Conservation (phyloP, 192 early-diverging fungal genomes). For the Mycoemilia scoparia region DNA sequence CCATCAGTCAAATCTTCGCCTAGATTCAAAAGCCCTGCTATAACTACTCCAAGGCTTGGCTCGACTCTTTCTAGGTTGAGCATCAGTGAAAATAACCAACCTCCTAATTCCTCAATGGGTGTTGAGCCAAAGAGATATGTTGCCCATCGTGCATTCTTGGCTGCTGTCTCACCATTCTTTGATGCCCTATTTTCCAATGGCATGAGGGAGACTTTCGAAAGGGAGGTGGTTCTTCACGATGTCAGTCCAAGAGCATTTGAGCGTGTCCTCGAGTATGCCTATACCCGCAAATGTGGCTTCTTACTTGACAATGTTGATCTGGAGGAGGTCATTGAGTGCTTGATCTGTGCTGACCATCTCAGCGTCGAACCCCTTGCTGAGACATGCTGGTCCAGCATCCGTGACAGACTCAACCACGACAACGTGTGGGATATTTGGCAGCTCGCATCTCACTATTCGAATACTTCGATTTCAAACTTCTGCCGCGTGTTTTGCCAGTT, state of each 20-base stretch:
- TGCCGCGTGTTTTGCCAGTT: constrained; percentile 18
- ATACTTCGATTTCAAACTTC: constrained; percentile 6
- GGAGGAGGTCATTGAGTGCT: constrained; percentile 22
- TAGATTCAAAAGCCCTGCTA: constrained; percentile 7
- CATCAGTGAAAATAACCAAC: no score
- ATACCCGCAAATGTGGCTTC: constrained; percentile 19
- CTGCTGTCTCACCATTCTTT: constrained; percentile 29
- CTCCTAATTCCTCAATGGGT: no score
- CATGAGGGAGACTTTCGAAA: constrained; percentile 33
- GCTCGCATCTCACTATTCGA: constrained; percentile 17
- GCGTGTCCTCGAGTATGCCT: constrained; percentile 23
- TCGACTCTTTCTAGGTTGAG: constrained; percentile 6
- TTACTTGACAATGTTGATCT: constrained; percentile 5
- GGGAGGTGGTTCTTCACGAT: constrained; percentile 23
- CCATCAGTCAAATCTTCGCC: constrained; percentile 13
- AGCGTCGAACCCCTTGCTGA: constrained; percentile 15
- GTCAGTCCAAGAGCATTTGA: constrained; percentile 29
- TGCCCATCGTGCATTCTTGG: constrained; percentile 32
- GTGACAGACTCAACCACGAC: constrained; percentile 5
- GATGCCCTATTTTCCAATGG: constrained; percentile 38
- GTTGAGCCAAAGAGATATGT: constrained; percentile 10
- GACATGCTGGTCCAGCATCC: constrained; percentile 19
- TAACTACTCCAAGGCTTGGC: constrained; percentile 3
- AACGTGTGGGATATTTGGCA: constrained; percentile 30
- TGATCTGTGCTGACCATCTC: constrained; percentile 26